Evolutionary conservation across 306 rosid species (phyloP).

Genomic region (Cucurbita maxima): DNA sequence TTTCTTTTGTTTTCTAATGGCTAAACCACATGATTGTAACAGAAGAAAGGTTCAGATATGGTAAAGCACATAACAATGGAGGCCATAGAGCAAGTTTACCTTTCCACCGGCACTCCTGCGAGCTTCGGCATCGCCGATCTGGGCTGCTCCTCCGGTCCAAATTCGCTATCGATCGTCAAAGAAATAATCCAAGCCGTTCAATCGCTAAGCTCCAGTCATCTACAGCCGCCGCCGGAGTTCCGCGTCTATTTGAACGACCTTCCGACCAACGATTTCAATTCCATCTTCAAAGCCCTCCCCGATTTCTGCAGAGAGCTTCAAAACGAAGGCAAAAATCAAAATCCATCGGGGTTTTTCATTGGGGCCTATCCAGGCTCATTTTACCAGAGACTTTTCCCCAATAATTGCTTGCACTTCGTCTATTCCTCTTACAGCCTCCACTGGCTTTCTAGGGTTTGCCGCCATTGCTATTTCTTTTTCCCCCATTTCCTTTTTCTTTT

Average conservation of each 20-base stretch:
- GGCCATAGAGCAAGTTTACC: slow-evolving; percentile 42
- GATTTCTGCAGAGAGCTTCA: slow-evolving; percentile 44
- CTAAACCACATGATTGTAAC: slow-evolving; percentile 6
- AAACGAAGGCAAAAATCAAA: slow-evolving; percentile 13
- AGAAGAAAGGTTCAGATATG: slow-evolving; percentile 66
- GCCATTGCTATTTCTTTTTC: not conserved
- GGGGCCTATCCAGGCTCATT: slow-evolving; percentile 96
- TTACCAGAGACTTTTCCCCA: slow-evolving; percentile 76
- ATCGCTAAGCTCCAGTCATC: slow-evolving; percentile 23
- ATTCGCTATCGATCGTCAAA: slow-evolving; percentile 55
- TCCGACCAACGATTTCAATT: slow-evolving; percentile 90
- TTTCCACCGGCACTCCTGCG: slow-evolving; percentile 33
- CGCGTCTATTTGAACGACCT: slow-evolving; percentile 80
- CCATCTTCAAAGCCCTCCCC: slow-evolving; percentile 73
- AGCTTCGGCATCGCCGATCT: slow-evolving; percentile 80
- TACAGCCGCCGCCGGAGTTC: slow-evolving; percentile 36
- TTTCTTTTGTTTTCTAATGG: not conserved
- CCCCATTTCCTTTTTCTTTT: not conserved
- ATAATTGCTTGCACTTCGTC: slow-evolving; percentile 62
- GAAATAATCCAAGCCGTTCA: slow-evolving; percentile 55
- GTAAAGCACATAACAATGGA: slow-evolving; percentile 70
- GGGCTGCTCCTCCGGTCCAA: slow-evolving; percentile 91
- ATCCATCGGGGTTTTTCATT: slow-evolving; percentile 22
- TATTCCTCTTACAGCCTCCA: slow-evolving; percentile 70
- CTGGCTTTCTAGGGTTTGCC: slow-evolving; percentile 73